Evolutionary conservation across 2,329 filamentous ascomycete species (phyloP).

Genomic region (Rutstroemia sp.): DNA sequence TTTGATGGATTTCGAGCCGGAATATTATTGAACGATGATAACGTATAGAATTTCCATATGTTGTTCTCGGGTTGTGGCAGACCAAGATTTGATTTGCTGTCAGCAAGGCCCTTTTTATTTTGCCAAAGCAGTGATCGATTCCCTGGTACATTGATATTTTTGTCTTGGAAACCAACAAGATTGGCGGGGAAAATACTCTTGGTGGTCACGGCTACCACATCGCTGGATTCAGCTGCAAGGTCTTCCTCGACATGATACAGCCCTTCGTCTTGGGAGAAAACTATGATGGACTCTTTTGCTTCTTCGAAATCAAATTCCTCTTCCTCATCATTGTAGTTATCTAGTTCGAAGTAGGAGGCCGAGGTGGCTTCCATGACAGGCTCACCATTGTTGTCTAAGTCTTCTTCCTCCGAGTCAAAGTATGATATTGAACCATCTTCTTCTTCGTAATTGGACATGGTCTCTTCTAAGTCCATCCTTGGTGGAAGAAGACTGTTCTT

Average conservation of each 20-base stretch:
- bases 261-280: neutral
- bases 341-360: neutral
- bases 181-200: too few relatives aligned
- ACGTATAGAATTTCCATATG: constrained; percentile 19
- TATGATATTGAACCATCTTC: constrained; percentile 14
- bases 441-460: constrained; percentile 18
- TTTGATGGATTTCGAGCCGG: constrained; percentile 14
- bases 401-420: constrained; percentile 11
- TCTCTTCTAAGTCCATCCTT: neutral
- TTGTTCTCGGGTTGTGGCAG: constrained; percentile 20
- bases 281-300: neutral
- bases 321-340: neutral
- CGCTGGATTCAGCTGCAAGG: neutral
- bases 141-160: neutral
- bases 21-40: constrained; percentile 11
- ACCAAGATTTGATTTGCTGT: constrained; percentile 1
- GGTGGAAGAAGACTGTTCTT: constrained; percentile 42
- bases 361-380: neutral
- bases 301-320: neutral
- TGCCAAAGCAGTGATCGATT: constrained; percentile 18
- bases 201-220: neutral
- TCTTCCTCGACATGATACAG: neutral
- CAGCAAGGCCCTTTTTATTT: neutral
- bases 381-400: neutral
- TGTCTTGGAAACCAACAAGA: too few relatives aligned